Conservation (phyloP, 2,329 filamentous ascomycete genomes). For the Colletotrichum tamarilloi region DNA sequence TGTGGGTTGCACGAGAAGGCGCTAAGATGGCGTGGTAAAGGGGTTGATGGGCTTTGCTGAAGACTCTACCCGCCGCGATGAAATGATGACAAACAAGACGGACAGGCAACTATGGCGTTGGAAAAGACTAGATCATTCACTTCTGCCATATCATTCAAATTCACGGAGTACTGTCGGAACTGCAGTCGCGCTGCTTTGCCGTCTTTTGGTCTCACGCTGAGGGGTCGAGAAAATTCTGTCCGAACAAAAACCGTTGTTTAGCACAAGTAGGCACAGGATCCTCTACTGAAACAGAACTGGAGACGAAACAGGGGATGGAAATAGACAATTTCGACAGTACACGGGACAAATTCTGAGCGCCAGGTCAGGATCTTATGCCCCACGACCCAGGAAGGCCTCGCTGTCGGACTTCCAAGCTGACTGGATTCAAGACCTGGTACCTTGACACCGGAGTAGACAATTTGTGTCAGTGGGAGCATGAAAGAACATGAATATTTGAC, state of each 20-base stretch:
- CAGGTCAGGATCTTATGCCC: not conserved
- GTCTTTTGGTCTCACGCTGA: too few relatives aligned
- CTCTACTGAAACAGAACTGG: too few relatives aligned
- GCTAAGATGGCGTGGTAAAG: constrained; percentile 4
- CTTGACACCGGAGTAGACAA: not conserved
- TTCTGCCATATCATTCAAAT: too few relatives aligned
- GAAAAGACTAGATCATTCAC: not conserved
- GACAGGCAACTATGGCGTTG: not conserved
- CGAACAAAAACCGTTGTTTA: too few relatives aligned
- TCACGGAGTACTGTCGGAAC: too few relatives aligned
- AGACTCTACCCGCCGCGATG: not conserved
- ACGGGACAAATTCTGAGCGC: too few relatives aligned
- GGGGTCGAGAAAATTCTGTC: too few relatives aligned
- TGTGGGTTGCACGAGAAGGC: not conserved
- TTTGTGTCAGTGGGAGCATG: not conserved
- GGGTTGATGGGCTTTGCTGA: not conserved
- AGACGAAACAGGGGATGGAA: too few relatives aligned
- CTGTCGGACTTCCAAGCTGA: not conserved
- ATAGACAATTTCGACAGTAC: too few relatives aligned
- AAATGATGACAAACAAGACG: not conserved
- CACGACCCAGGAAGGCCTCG: not conserved
- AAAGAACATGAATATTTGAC: not conserved
- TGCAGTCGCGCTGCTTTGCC: too few relatives aligned
- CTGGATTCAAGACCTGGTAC: not conserved
- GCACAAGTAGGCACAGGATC: too few relatives aligned